These are phyloP conservation scores for Daldinia childiae DNA, from an alignment of 495 filamentous ascomycete species.

Conservation along the genomic window DNA sequence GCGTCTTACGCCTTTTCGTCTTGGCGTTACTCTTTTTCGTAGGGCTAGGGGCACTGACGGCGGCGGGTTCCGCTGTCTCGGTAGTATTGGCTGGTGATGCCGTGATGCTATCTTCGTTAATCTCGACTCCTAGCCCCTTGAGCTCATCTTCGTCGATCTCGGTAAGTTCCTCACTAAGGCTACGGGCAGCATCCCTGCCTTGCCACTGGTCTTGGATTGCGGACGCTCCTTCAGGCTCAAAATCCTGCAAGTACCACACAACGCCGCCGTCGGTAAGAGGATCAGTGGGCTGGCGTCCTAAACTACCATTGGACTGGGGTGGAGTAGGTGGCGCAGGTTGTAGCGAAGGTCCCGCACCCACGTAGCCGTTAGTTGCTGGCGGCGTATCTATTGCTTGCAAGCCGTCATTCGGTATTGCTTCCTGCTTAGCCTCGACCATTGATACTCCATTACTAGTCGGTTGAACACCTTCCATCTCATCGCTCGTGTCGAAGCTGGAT, in stretches of 20 bases:
- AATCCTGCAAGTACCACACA: slow-evolving; percentile 87
- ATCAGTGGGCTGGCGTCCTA: slow-evolving; percentile 55
- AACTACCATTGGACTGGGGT: slow-evolving; percentile 60
- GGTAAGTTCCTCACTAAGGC: slow-evolving; percentile 85
- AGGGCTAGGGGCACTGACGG: slow-evolving; percentile 16
- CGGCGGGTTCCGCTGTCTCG: slow-evolving; percentile 30
- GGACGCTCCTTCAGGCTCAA: slow-evolving; percentile 79
- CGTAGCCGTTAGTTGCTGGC: slow-evolving; percentile 49
- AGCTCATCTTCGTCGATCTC: slow-evolving; percentile 90
- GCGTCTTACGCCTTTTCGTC: slow-evolving; percentile 46
- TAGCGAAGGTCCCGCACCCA: slow-evolving; percentile 44
- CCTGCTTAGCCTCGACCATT: slow-evolving; percentile 26
- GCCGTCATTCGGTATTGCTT: slow-evolving; percentile 42
- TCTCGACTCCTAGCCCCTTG: slow-evolving; percentile 63
- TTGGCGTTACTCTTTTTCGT: slow-evolving; percentile 46
- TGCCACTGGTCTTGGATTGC: slow-evolving; percentile 76
- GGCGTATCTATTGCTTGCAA: slow-evolving; percentile 52
- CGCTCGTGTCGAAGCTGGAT: slow-evolving; percentile 43
- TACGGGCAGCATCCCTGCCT: slow-evolving; percentile 76
- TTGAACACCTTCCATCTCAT: slow-evolving; percentile 49
- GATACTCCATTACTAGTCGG: slow-evolving; percentile 36
- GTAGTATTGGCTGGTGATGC: slow-evolving; percentile 50
- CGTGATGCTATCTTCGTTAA: slow-evolving; percentile 55
- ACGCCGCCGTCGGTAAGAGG: slow-evolving; percentile 76
- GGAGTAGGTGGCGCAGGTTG: slow-evolving; percentile 55